phyloP scores from a whole-genome alignment of 2,329 filamentous ascomycete genomes.

The Teratosphaeria zuluensis region DNA sequence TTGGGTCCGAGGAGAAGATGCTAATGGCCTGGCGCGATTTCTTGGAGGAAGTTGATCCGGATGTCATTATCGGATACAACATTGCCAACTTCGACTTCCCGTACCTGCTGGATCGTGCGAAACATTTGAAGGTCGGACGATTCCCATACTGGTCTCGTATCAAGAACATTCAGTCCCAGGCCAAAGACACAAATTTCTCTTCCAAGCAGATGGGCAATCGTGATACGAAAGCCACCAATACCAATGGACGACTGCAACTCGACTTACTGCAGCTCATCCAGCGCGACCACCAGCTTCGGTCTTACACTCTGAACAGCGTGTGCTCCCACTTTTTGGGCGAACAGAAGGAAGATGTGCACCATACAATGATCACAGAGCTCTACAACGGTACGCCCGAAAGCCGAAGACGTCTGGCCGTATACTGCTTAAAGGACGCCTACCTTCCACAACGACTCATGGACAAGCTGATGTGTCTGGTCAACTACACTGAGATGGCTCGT shows the following conservation, averaged over 20 bases:
- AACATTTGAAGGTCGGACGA: slow-evolving; percentile 63
- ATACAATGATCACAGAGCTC: slow-evolving; percentile 98
- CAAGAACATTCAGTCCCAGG: slow-evolving; percentile 57
- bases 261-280: slow-evolving; percentile 93
- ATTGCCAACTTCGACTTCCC: slow-evolving; percentile 98
- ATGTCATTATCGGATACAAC: slow-evolving; percentile 98
- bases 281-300: slow-evolving; percentile 86
- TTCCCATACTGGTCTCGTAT: slow-evolving; percentile 87
- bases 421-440: slow-evolving; percentile 96
- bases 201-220: slow-evolving; percentile 98
- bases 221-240: slow-evolving; percentile 90
- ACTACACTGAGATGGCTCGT: slow-evolving; percentile 99
- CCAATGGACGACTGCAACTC: slow-evolving; percentile 82
- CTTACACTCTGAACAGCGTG: slow-evolving; percentile 95
- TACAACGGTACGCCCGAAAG: slow-evolving; percentile 96
- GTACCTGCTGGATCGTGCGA: slow-evolving; percentile 82
- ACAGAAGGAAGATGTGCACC: slow-evolving; percentile 97
- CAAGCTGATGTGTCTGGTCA: slow-evolving; percentile 95
- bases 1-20: slow-evolving; percentile 75
- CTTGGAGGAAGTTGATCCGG: slow-evolving; percentile 78
- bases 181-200: slow-evolving; percentile 76
- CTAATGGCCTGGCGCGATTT: slow-evolving; percentile 89
- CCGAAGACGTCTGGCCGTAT: slow-evolving; percentile 78
- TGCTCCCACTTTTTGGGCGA: slow-evolving; percentile 90
- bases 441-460: slow-evolving; percentile 90